Evolutionary conservation across 345 rosid genomes (phyloP).

Genomic region (Populus nigra): DNA sequence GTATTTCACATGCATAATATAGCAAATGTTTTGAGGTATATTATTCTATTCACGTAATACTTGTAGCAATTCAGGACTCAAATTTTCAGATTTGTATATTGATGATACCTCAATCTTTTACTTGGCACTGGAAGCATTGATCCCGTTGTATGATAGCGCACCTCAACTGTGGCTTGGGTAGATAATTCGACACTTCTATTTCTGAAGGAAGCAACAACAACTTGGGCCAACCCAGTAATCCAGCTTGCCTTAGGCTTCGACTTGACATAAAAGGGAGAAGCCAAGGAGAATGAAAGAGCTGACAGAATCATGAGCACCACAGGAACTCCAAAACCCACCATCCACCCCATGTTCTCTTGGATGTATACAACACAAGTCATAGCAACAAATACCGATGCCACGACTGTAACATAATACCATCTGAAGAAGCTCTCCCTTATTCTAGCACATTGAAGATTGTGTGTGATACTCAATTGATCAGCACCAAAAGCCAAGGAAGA

Average conservation of each 20-base stretch:
- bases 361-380: conserved; percentile 48
- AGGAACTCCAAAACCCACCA: conserved; percentile 52
- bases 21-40: too few species aligned
- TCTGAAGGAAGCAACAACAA: conserved; percentile 35
- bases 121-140: conserved; percentile 31
- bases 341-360: conserved; percentile 55
- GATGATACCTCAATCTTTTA: conserved; percentile 40
- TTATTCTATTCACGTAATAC: too few species aligned
- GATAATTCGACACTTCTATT: conserved; percentile 30
- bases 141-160: conserved; percentile 16
- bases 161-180: background rate
- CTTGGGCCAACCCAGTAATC: conserved; percentile 46
- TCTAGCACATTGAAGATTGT: conserved; percentile 43
- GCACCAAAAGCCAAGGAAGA: too few species aligned
- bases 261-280: conserved; percentile 24
- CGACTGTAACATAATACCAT: conserved; percentile 43
- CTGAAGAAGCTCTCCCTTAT: conserved; percentile 43
- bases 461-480: conserved; percentile 43
- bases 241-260: conserved; percentile 29
- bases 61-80: background rate
- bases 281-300: conserved; percentile 35
- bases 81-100: background rate
- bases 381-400: conserved; percentile 28
- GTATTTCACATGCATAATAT: too few species aligned
- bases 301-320: conserved; percentile 41